Evolutionary conservation across 805 yeast species (phyloP).

Genomic region (Yarrowia keelungensis): DNA sequence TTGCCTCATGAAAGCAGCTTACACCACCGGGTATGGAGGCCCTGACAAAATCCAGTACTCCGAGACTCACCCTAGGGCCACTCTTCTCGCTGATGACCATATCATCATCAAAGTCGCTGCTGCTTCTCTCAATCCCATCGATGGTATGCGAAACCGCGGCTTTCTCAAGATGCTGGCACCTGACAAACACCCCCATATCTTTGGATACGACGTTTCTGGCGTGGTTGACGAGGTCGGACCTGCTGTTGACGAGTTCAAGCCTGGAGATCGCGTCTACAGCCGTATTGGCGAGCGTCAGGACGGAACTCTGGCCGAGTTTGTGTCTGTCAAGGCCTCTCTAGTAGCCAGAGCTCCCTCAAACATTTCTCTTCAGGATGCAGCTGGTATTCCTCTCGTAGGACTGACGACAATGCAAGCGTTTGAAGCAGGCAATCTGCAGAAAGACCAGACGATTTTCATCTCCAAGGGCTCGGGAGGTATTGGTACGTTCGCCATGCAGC

Average conservation of each 20-base stretch:
- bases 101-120: slow-evolving; percentile 43
- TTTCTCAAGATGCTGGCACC: slow-evolving; percentile 30
- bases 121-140: slow-evolving; percentile 45
- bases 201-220: slow-evolving; percentile 46
- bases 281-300: slow-evolving; percentile 25
- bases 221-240: slow-evolving; percentile 44
- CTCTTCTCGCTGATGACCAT: slow-evolving; percentile 1
- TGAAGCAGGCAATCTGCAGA: slow-evolving; percentile 25
- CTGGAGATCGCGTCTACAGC: slow-evolving; percentile 43
- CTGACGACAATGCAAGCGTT: slow-evolving; percentile 42
- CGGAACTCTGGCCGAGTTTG: slow-evolving; percentile 43
- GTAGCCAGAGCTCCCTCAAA: slow-evolving; percentile 42
- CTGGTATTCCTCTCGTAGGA: slow-evolving; percentile 43
- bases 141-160: slow-evolving; percentile 42
- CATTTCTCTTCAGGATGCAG: slow-evolving; percentile 42
- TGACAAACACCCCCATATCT: slow-evolving; percentile 40
- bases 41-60: slow-evolving; percentile 10
- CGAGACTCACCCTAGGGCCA: background rate
- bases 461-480: slow-evolving; percentile 41
- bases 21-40: slow-evolving; percentile 28
- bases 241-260: slow-evolving; percentile 40
- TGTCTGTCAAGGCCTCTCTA: slow-evolving; percentile 25
- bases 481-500: slow-evolving; percentile 42
- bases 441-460: slow-evolving; percentile 42
- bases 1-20: slow-evolving; percentile 22